Base-by-base conservation (phyloP, 2,329 filamentous ascomycete species). In the Pseudogymnoascus sp. region DNA sequence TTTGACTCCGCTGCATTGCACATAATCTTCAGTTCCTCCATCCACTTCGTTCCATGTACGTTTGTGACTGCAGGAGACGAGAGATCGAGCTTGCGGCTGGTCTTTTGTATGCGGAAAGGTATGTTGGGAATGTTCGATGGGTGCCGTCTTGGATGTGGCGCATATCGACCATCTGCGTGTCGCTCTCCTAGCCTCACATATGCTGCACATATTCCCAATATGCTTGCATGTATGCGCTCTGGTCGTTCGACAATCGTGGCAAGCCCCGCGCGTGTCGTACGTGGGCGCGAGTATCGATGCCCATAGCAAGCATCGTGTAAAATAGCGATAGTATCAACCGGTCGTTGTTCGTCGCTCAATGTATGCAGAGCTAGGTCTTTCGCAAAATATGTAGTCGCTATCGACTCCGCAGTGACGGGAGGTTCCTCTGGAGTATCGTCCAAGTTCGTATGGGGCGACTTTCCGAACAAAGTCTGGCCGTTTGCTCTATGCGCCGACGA, bases 301-400 rank as follows among this genome's bases (percentile, higher is more conserved):
- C 93, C 92, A 72, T 97, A 99, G 74, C 93, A 96, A 60, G 89
- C 87, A 76, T 99, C 94, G 69, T 97, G 92, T 1, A 99, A 77
- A 31, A 99, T 82, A 54, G 97, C 92, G 4, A 95, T 76, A 0
- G 91, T 91, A 63, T 92, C 79, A 9, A 82, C 74, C 35, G 75
- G 66, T 26, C 66, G 65, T 21, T 64, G 54, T 17, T 66, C 62
- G 11, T 67, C 62, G 35, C 68, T 65, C 50, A 44, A 62, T 29
- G 64, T 61, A 61, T 72, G 70, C 35, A 69, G 35, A 35, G 69
- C 68, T 11, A 73, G 61, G 44, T 73, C 71, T 26, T 65, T 66
- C 57, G 68, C 67, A 62, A 73, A 72, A 61, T 72, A 66, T 29
- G 66, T 67, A 15, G 59, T 68, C 2, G 71, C 71, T 39, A 73